phyloP scores from a whole-genome alignment of 352 stramenopile genomes.

The Pythium oligandrum region DNA sequence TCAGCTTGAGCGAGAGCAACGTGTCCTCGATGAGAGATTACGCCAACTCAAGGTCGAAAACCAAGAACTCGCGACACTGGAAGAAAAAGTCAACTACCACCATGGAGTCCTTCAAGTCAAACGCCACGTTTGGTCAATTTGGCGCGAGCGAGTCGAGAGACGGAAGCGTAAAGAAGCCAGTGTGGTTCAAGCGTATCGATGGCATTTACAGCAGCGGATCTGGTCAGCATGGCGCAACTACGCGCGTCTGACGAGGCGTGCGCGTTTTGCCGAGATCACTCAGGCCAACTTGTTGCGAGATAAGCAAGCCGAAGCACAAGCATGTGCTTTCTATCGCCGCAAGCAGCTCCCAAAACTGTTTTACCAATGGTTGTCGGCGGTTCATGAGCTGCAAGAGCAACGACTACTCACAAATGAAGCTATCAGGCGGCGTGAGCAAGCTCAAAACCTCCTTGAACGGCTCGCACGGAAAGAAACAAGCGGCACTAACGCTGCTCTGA shows the following conservation, averaged over 20 bases:
- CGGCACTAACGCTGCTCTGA: neutral
- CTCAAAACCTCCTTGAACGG: slow-evolving; percentile 18
- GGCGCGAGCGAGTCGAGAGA: slow-evolving; percentile 9
- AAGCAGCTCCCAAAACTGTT: slow-evolving; percentile 44
- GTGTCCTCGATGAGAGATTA: slow-evolving; percentile 14
- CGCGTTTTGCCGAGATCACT: slow-evolving; percentile 13
- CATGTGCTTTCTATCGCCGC: slow-evolving; percentile 27
- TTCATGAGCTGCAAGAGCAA: slow-evolving; percentile 24
- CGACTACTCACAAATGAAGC: slow-evolving; percentile 17
- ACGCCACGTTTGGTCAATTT: slow-evolving; percentile 16
- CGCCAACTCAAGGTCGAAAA: slow-evolving; percentile 14
- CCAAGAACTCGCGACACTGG: slow-evolving; percentile 10
- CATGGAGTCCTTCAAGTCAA: slow-evolving; percentile 13
- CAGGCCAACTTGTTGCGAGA: slow-evolving; percentile 14
- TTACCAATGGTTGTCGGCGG: slow-evolving; percentile 33
- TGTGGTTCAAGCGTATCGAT: slow-evolving; percentile 13
- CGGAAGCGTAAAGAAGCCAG: slow-evolving; percentile 8
- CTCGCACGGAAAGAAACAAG: slow-evolving; percentile 3
- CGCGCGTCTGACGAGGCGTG: neutral
- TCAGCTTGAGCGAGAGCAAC: neutral
- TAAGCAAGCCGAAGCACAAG: slow-evolving; percentile 14
- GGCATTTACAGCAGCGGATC: slow-evolving; percentile 17
- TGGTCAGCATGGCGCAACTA: slow-evolving; percentile 19
- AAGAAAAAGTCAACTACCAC: slow-evolving; percentile 5
- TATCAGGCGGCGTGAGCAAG: slow-evolving; percentile 28